Percentiles rank a stretch among this genome's conserved stretches.
phyloP scores from a whole-genome alignment of 768 basidiomycete species.

The Kwoniella europaea region DNA sequence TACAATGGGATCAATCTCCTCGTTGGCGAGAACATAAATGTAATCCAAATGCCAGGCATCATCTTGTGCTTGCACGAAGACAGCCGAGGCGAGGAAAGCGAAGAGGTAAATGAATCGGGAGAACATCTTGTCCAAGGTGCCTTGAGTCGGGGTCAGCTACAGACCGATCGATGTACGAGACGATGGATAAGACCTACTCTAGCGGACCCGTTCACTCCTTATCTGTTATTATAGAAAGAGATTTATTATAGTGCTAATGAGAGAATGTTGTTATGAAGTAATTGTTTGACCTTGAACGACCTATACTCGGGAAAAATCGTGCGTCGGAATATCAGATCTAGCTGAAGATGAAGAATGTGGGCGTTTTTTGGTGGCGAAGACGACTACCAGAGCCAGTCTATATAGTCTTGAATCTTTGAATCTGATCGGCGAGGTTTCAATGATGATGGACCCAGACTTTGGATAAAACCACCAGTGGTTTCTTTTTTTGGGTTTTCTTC shows the following conservation, averaged over 20 bases:
- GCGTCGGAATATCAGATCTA: not conserved
- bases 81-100: conserved; percentile 14
- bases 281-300: not conserved
- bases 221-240: not conserved
- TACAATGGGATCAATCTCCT: conserved; percentile 54
- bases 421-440: conserved; percentile 16
- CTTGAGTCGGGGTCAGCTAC: not conserved
- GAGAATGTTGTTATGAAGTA: not conserved
- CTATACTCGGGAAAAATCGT: not conserved
- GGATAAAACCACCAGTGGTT: conserved; percentile 20
- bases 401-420: conserved; percentile 7
- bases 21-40: conserved; percentile 39
- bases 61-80: conserved; percentile 25
- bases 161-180: not conserved
- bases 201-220: not conserved
- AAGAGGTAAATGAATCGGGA: conserved; percentile 22
- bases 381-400: conserved; percentile 19
- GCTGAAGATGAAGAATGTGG: not conserved
- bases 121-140: conserved; percentile 18
- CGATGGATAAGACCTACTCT: not conserved
- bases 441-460: not conserved
- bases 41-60: conserved; percentile 42
- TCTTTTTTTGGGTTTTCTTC: not conserved
- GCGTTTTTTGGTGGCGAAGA: conserved; percentile 9
- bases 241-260: not conserved